Conservation (phyloP, 2,329 filamentous ascomycete species). For the Tympanopsis confertula region DNA sequence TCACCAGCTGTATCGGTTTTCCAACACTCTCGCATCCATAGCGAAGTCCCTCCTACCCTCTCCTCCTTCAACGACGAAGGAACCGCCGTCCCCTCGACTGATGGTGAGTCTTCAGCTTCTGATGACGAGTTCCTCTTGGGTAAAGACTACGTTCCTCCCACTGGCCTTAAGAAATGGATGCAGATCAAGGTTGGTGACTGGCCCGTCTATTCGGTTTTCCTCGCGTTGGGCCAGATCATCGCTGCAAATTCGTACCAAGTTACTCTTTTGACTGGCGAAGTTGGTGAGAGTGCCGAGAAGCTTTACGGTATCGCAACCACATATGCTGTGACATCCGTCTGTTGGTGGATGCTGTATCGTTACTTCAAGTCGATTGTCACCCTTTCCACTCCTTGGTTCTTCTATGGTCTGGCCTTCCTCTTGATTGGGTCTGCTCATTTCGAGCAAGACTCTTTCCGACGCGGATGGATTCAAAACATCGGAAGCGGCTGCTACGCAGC, state of each 20-base stretch:
- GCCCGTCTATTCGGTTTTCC: slow-evolving; percentile 49
- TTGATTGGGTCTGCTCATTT: slow-evolving; percentile 49
- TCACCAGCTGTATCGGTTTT: slow-evolving; percentile 21
- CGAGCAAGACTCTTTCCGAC: slow-evolving; percentile 19
- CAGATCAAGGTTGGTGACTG: slow-evolving; percentile 47
- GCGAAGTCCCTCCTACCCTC: slow-evolving; percentile 19
- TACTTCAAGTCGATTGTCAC: slow-evolving; percentile 41
- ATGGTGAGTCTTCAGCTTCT: slow-evolving; percentile 16
- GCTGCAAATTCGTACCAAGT: slow-evolving; percentile 59
- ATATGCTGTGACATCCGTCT: slow-evolving; percentile 42
- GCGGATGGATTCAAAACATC: slow-evolving; percentile 45
- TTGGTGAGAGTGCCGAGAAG: slow-evolving; percentile 44
- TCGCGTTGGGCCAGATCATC: slow-evolving; percentile 52
- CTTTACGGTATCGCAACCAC: slow-evolving; percentile 49
- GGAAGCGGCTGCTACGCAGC: slow-evolving; percentile 50
- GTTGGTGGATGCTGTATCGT: slow-evolving; percentile 55
- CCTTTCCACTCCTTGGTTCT: slow-evolving; percentile 46
- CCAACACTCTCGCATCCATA: slow-evolving; percentile 12
- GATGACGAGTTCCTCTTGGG: slow-evolving; percentile 45
- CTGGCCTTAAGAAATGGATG: slow-evolving; percentile 40
- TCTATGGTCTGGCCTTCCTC: slow-evolving; percentile 52
- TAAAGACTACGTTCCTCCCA: slow-evolving; percentile 41
- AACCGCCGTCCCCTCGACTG: slow-evolving; percentile 6
- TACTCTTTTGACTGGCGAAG: slow-evolving; percentile 51
- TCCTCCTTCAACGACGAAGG: slow-evolving; percentile 25